Evolutionary conservation across 2,329 filamentous ascomycete species (phyloP), one percentile per base, ranked within the genome.

Genomic region (Penicillium sclerotiorum): DNA sequence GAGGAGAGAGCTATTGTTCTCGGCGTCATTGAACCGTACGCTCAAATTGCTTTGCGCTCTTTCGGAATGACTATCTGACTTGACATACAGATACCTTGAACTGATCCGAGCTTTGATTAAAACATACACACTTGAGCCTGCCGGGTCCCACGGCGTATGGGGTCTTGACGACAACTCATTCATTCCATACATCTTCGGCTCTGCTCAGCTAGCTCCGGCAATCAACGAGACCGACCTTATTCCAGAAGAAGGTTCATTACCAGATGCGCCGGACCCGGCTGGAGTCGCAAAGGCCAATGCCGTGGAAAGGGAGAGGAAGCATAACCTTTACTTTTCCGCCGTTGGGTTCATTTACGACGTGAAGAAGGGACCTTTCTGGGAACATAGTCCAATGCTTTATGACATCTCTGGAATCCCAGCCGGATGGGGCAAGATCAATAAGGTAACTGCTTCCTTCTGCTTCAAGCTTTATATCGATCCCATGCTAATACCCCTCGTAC

Each of bases 371-470:
- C 93, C 94, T 0, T 99, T 99, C 67, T 97, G 94, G 92, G 89
- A 93, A 62, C 93, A 99, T 68, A 96, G 90, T 58, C 93, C 93
- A 0, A 93, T 96, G 58, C 76, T 99, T 11, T 99, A 88, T 68
- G 92, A 99, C 69, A 90, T 99, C 35, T 95, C 90, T 0, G 94
- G 94, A 9, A 88, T 99, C 56, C 85, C 84, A 59, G 86, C 87
- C 49, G 89, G 94, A n/a, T 99, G 94, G 94, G 94, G 89, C 28
- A 99, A 99, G 77, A 96, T 99, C 65, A 97, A 99, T 73, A 92
- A 92, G 77, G 82, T 82, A 9, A 45, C 48, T 21, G 7, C 22
- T 20, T 8, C 2, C 18, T 15, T 37, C 3, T 23, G 1, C 18
- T 15, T 37, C 5, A 12, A 13, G 11, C 20, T n/a, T n/a, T 3